Evolutionary conservation across 257 asterid species (phyloP).

Genomic region (Primulina eburnea): DNA sequence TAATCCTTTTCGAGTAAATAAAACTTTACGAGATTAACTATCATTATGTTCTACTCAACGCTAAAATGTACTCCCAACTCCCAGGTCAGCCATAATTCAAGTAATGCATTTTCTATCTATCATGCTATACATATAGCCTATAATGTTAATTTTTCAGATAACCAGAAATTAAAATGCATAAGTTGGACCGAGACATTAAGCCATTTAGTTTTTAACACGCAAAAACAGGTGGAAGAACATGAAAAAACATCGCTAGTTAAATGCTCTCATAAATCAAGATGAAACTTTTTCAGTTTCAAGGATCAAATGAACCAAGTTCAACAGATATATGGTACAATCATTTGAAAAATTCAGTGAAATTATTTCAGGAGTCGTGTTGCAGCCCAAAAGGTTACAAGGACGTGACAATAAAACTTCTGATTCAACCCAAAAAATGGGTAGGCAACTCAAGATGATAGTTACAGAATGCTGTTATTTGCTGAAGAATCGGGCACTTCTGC

Average conservation of each 20-base stretch:
- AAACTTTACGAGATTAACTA: neutral
- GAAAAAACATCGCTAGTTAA: neutral
- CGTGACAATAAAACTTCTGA: conserved; percentile 22
- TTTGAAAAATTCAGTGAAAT: conserved; percentile 24
- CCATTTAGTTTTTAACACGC: neutral
- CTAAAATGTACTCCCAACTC: neutral
- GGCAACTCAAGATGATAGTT: neutral
- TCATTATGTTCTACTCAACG: neutral
- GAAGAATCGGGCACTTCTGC: conserved; percentile 1
- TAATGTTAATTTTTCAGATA: neutral
- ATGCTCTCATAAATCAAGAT: conserved; percentile 23
- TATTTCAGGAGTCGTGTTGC: conserved; percentile 24
- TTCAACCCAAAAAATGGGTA: conserved; percentile 13
- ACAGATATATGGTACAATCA: conserved; percentile 17
- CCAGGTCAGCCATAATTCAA: neutral
- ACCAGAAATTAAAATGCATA: conserved; percentile 1
- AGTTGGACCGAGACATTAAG: neutral
- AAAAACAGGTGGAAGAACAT: neutral
- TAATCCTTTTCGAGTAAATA: neutral
- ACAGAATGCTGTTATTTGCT: neutral
- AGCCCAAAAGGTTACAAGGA: conserved; percentile 23
- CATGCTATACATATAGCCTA: neutral
- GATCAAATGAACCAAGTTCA: conserved; percentile 10
- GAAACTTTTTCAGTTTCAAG: neutral
- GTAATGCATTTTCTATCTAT: conserved; percentile 4